Base-by-base conservation (phyloP, 257 asterid species). In the Verbascum thapsus region DNA sequence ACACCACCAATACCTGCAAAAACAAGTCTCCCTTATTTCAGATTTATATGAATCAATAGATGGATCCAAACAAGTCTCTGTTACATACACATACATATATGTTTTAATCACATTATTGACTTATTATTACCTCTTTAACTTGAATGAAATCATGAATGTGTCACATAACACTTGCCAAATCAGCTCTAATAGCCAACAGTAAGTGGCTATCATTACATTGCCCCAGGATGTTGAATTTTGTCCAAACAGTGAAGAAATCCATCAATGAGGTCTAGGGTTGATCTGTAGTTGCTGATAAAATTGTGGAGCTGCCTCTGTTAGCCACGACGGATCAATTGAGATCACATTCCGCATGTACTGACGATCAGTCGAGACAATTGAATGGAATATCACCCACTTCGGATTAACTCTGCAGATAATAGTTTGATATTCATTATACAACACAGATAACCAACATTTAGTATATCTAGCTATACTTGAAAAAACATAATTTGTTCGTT, bases 301-400 rank as follows among this genome's bases (percentile, higher is more conserved):
- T 39, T 87, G 95, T 11, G 99, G 99, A 65, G 97, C 99, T 32
- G 74, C 85, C 70, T 92, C 96, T 39, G 81, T 73, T 34, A 92
- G 82, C 99, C 99, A 92, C 54, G 94, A 76, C 8, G 95, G 99
- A 30, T 92, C 95, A 3, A 92, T 78, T 15, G 97, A 71, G 56
- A 87, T 87, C 56, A 89, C 94, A 77, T 87, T 92, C 58, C 96
- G 86, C 94, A 92, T 85, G 90, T 92, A 92, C 30, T 81, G 91
- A 15, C 96, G 94, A 68, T 92, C 96, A n/a, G 97, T 92, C 15
- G 96, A 87, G 68, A 92, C 95, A 32, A 92, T 84, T 5, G 97
- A 85, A 63, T 84, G 90, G 83, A 82, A 92, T 53, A 92, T 57
- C 0, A 92, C 82, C 91, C 96, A 92, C 83, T 89, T 92, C 2